Evolutionary conservation across 257 asterid species (phyloP).

Genomic region (Henckelia pumila): DNA sequence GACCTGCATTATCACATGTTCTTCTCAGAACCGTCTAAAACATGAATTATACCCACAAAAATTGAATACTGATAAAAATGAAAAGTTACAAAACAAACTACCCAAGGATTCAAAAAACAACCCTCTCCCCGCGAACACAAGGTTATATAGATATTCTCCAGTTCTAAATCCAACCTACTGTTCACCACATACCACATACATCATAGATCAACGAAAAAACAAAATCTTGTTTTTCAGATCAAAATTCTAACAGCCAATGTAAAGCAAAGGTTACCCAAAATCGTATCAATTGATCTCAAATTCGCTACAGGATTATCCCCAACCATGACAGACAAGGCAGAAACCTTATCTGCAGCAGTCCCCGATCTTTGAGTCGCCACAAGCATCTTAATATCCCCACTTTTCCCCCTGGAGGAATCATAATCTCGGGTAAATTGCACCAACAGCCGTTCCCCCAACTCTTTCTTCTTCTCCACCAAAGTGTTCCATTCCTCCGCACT

Average conservation of each 20-base stretch:
- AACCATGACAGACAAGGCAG: constrained; percentile 81
- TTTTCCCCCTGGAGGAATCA: constrained; percentile 64
- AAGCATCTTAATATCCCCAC: constrained; percentile 90
- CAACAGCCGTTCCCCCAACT: constrained; percentile 73
- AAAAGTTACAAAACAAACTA: background rate
- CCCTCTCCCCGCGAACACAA: background rate
- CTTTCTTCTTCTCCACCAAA: constrained; percentile 79
- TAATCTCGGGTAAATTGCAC: constrained; percentile 75
- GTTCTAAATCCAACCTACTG: background rate
- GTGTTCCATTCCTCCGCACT: constrained; percentile 61
- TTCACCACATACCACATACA: background rate
- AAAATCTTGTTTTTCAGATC: constrained; percentile 7
- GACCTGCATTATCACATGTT: background rate
- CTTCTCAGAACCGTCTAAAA: background rate
- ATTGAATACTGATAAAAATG: background rate
- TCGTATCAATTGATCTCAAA: constrained; percentile 71
- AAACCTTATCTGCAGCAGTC: constrained; percentile 92
- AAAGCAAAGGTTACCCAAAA: constrained; percentile 57
- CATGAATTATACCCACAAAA: background rate
- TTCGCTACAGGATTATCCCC: constrained; percentile 92
- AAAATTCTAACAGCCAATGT: background rate
- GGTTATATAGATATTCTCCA: background rate
- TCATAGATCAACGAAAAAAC: background rate
- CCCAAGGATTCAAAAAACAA: too few relatives aligned
- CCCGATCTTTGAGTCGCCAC: constrained; percentile 86